Evolutionary conservation across 352 stramenopile genomes (phyloP), one percentile per base, ranked within the genome.

Genomic region (Phytopythium helicoides): DNA sequence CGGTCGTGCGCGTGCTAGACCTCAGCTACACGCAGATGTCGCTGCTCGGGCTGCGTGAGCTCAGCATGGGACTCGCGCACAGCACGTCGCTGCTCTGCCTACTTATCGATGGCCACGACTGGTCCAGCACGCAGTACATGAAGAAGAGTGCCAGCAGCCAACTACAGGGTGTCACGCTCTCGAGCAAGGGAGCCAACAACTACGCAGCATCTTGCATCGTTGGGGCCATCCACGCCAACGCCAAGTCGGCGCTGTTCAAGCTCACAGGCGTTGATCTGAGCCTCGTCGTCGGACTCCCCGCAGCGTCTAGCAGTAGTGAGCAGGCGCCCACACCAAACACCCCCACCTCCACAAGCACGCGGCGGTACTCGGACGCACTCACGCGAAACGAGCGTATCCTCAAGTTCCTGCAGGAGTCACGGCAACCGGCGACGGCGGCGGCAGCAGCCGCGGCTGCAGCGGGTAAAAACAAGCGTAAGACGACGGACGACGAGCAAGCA

Each of bases 21-120:
- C 48, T 93, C 37, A 92, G 83, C 60, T 93, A 92, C 64, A 87
- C 76, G 33, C 72, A 89, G 10, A 84, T 91, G 72, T 90, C 81
- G 42, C 60, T 93, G 39, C 58, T 92, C 7, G 83, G 83, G 0
- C 61, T 93, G 39, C 78, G 81, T 0, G 81, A 93, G 40, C 52
- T 93, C 22, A 85, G 70, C 53, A 64, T 89, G 15, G 83, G 83
- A 6, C 58, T 93, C 14, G 66, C 76, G 45, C 74, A 85, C 56
- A 91, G 73, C 45, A 52, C 53, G 15, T 76, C 78, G 31, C 55
- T 93, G 54, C 54, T 93, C 12, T 89, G 81, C 59, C 47, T 93
- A 21, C 62, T 91, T 45, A 44, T 93, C 18, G 82, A 92, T 60
- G 82, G 82, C 22, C 82, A 92, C 67, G 80, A 92, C 70, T 92